Base-by-base conservation (phyloP, 345 rosid species). In the Linum tenue region DNA sequence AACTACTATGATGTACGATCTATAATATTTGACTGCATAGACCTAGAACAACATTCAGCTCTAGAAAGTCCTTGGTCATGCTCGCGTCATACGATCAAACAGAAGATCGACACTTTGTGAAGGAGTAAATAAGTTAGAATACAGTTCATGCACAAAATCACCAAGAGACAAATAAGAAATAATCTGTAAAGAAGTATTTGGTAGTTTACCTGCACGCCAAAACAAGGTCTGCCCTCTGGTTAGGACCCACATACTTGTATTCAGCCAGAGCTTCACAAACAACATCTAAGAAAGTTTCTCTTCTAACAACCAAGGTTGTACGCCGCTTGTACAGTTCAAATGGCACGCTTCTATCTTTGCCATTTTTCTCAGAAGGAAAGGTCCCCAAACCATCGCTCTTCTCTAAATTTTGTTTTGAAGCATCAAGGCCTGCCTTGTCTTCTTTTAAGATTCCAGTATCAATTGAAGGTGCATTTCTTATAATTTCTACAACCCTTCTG, bases 301-400 rank as follows among this genome's bases (percentile, higher is more conserved):
- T 79, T 37, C 75, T 76, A 70, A 91, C 91, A 72, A 87, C 82
- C 56, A 85, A 77, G 65, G 97, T 83, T 10, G 96, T 88, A 38
- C 95, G 90, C 69, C 91, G 82, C 75, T 95, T 91, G 80, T 89
- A 91, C 80, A 86, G 67, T 84, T 89, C 99, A 67, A 91, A 95
- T 11, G 91, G 80, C 43, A 81, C 62, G 64, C 74, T 80, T 70
- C 71, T 84, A 64, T 63, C 73, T 67, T 72, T 72, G 57, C 67
- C 79, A 66, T 66, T 67, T 60, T 76, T 71, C 69, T 69, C 79
- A 4, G 72, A 66, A 41, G 63, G 44, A 61, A 62, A 69, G 73
- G 66, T 62, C 36, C 77, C 64, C 67, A 64, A 17, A 68, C 53
- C 63, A 22, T 70, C 73, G 66, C 70, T 80, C 60, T 75, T 82